Evolutionary conservation across 2,329 filamentous ascomycete species (phyloP).

Genomic region (Penicillium digitatum): DNA sequence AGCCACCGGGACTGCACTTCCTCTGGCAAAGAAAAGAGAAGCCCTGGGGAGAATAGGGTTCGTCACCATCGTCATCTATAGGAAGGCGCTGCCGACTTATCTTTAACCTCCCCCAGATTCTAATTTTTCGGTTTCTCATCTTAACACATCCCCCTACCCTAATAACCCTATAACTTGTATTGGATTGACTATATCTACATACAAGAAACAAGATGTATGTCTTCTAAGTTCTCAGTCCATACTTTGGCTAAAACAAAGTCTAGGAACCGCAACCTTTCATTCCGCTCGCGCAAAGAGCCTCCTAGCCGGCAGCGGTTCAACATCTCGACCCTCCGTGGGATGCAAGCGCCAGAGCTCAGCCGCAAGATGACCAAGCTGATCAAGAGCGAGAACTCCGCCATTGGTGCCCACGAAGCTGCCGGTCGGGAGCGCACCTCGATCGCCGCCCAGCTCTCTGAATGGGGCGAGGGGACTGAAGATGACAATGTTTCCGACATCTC

Average conservation of each 20-base stretch:
- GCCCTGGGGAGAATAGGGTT: conserved; percentile 11
- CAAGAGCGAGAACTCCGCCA: conserved; percentile 89
- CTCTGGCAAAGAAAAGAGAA: conserved; percentile 4
- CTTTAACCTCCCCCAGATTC: background rate
- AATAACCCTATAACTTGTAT: conserved; percentile 1
- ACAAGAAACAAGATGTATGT: conserved; percentile 13
- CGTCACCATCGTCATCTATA: conserved; percentile 22
- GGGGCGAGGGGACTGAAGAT: conserved; percentile 89
- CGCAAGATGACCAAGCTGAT: conserved; percentile 87
- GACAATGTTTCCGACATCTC: conserved; percentile 83
- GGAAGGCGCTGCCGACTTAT: conserved; percentile 17
- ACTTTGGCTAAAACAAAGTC: background rate
- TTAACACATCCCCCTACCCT: background rate
- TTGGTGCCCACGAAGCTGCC: conserved; percentile 77
- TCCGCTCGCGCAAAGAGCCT: conserved; percentile 35
- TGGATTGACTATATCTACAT: conserved; percentile 4
- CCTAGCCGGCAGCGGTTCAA: conserved; percentile 65
- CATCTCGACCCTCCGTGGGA: conserved; percentile 79
- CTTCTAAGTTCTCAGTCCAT: background rate
- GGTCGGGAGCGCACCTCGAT: conserved; percentile 79
- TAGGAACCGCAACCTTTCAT: conserved; percentile 45
- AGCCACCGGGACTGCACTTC: conserved; percentile 20
- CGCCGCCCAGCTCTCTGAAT: conserved; percentile 87
- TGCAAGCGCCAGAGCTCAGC: conserved; percentile 80
- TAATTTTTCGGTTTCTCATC: background rate